Base-by-base conservation (phyloP, 164 flowering plant genomes). In the Sextonia rubra region DNA sequence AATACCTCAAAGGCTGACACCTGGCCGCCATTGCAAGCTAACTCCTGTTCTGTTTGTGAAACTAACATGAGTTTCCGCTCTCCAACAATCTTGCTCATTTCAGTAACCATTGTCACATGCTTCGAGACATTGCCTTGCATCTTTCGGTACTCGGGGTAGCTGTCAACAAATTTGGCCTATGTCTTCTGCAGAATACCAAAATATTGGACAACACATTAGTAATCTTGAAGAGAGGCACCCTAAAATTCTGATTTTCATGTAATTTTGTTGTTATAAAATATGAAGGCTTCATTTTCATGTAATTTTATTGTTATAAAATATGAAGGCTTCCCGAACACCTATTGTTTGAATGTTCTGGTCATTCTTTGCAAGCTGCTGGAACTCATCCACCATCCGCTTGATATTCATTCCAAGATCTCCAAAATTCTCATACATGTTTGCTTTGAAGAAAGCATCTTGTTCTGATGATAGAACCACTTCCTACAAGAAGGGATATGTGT, bases 141-240 rank as follows among this genome's bases (percentile, higher is more conserved):
- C 82, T 90, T 93, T 78, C 89, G 87, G 81, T 93, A 95, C 85
- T 91, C 97, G 0, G 99, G 99, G 71, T 93, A 95, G 74, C 89
- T 93, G 75, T 91, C 98, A 74, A 95, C 97, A 89, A 95, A 95
- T 82, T 88, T 95, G 78, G 98, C 97, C 97, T n/a, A 95, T 95
- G 80, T 95, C 98, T 72, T 95, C 98, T 93, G 90, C 75, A 85
- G 48, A 82, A 75, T 22, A 70, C 71, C 47, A 73, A 80, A 76
- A 37, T n/a, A 72, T 18, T 52, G 18, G 23, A 26, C 29, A 22
- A 24, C n/a, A 52, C 4, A 12, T 58, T 9, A 64, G 48, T 26
- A 9, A 24, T 62, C 30, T 63, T 56, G 44, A 37, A 64, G 15
- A 26, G 22, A 26, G 32, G 44, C 44, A 52, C 17, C n/a, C 5